Evolutionary conservation across 2,329 filamentous ascomycete genomes (phyloP), one percentile per base, ranked within the genome.

Genomic region (Stagonosporopsis tanaceti): DNA sequence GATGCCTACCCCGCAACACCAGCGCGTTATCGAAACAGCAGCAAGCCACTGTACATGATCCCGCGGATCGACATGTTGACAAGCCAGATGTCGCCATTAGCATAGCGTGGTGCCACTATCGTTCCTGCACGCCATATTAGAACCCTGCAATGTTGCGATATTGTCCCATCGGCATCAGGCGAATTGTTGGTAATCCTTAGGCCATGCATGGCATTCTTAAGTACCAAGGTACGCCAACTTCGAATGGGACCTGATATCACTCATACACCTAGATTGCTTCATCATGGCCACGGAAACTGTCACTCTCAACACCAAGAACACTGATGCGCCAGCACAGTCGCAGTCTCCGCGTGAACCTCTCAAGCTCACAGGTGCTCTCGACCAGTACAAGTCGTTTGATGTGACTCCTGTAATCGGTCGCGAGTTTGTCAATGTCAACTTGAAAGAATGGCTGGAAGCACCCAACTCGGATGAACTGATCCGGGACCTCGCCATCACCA

Each of bases 381-480:
- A 87, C 37, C 56, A 77, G 11, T 84, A 82, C 59, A 79, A 85
- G 59, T 79, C 79, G 2, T 85, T 87, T 53, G 87, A 89, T 27
- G 77, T 84, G 2, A 89, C 87, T 0, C 87, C 87, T 0, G 75
- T 83, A 44, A 88, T 89, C 56, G 87, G 87, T 12, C 80, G 81
- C 2, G 87, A 89, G 65, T 90, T 82, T 57, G 77, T 80, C 37
- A 81, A 81, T 37, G 72, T 83, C 25, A 84, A 87, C 58, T 76
- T 90, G 1, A 82, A 82, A 6, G 86, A 91, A 22, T 87, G 90
- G 53, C 78, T 91, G 9, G 77, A 85, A 30, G 84, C 85, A 0
- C 80, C 84, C 0, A 88, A 90, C 66, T 81, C 86, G 0, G 87
- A 91, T 52, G 85, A 87, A 37, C 74, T 89, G 22, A 68, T 91